A percentile compares a stretch with the other conserved stretches of the same genome.
Evolutionary conservation across 208 protist genomes (phyloP).

Genomic region (Acanthamoeba healyi): DNA sequence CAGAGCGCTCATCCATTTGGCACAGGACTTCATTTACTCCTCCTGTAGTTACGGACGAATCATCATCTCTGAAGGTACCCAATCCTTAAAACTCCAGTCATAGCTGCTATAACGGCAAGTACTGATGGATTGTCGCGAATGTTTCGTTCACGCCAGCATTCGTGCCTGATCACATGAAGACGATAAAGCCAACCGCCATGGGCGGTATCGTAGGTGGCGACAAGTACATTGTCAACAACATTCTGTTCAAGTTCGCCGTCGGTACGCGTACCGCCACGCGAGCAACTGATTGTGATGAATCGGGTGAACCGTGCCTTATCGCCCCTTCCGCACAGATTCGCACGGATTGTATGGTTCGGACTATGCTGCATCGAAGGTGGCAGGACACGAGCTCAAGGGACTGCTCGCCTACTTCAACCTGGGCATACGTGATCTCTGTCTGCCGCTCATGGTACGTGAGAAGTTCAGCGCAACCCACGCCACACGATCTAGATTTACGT

Average conservation of each 20-base stretch:
- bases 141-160: neutral
- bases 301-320: no score
- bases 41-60: slow-evolving; percentile 46
- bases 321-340: slow-evolving; percentile 22
- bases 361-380: slow-evolving; percentile 78
- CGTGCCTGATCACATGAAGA: slow-evolving; percentile 54
- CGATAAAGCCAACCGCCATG: slow-evolving; percentile 75
- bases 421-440: slow-evolving; percentile 57
- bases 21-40: slow-evolving; percentile 72
- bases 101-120: no score
- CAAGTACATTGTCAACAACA: slow-evolving; percentile 84
- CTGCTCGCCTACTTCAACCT: slow-evolving; percentile 80
- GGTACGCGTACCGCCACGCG: neutral
- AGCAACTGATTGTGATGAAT: no score
- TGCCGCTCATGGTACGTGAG: slow-evolving; percentile 83
- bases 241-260: slow-evolving; percentile 85
- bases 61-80: slow-evolving; percentile 17
- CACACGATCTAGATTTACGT: no score
- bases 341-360: slow-evolving; percentile 82
- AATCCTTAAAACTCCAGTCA: no score
- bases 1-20: slow-evolving; percentile 72
- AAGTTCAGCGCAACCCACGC: neutral
- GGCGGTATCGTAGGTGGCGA: slow-evolving; percentile 76
- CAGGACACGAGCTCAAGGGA: slow-evolving; percentile 81
- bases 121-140: no score